Evolutionary conservation across 1,139 yeast species (phyloP).

Genomic region (Casaregolazyma suthepensis): DNA sequence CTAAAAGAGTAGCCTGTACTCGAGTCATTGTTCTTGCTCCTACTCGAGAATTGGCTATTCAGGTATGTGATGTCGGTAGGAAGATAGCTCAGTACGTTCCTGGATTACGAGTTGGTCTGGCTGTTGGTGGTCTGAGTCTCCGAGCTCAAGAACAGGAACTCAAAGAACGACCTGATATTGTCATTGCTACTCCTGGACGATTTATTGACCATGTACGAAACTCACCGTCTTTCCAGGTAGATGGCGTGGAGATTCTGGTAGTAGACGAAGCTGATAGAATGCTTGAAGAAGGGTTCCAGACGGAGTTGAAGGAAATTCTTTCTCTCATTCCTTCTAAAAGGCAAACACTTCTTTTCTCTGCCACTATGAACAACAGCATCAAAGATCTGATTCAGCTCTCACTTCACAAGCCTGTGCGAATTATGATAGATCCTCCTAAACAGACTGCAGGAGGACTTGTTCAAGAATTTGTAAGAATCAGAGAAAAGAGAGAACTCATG

Average conservation of each 20-base stretch:
- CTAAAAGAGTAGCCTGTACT: constrained; percentile 77
- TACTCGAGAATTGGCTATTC: constrained; percentile 96
- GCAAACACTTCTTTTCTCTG: constrained; percentile 90
- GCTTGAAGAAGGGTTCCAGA: constrained; percentile 98
- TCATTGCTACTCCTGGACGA: constrained; percentile 95
- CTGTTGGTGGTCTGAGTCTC: constrained; percentile 95
- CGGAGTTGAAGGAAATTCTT: constrained; percentile 84
- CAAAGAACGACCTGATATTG: constrained; percentile 88
- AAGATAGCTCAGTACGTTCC: constrained; percentile 72
- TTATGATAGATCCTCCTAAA: constrained; percentile 96
- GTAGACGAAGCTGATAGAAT: constrained; percentile 98
- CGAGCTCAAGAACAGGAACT: constrained; percentile 93
- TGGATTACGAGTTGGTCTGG: constrained; percentile 77
- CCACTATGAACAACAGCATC: constrained; percentile 94
- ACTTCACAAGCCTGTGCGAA: constrained; percentile 80
- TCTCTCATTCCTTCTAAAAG: constrained; percentile 81
- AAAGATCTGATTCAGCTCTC: constrained; percentile 84
- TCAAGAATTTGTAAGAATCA: constrained; percentile 90
- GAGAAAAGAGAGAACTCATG: constrained; percentile 69
- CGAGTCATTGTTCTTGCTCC: constrained; percentile 89
- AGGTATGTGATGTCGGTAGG: constrained; percentile 88
- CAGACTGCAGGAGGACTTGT: constrained; percentile 80
- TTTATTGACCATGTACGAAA: constrained; percentile 94
- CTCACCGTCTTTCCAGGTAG: constrained; percentile 88
- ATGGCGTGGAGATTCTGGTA: constrained; percentile 83